Percentiles rank a stretch among this genome's conserved stretches.
These are phyloP conservation scores for Heliosperma pusillum DNA, from an alignment of 148 eudicot genomes.

Conservation along the genomic window DNA sequence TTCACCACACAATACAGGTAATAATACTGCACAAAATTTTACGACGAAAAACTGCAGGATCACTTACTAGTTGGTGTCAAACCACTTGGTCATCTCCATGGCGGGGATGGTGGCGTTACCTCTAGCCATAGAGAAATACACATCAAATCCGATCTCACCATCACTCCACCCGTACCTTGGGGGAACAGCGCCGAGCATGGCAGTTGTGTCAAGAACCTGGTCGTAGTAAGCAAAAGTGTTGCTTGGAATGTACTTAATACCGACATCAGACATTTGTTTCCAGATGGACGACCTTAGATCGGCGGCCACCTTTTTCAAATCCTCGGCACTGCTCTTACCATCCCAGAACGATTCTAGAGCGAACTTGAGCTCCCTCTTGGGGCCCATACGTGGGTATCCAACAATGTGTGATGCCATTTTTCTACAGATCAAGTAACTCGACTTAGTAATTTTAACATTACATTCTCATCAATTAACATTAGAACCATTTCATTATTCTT, in stretches of 20 bases:
- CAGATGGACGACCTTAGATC: conserved; percentile 77
- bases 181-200: conserved; percentile 86
- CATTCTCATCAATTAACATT: background rate
- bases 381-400: conserved; percentile 94
- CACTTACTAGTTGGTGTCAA: conserved; percentile 96
- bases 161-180: conserved; percentile 65
- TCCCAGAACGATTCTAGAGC: conserved; percentile 93
- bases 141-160: conserved; percentile 77
- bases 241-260: conserved; percentile 84
- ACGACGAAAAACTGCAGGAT: background rate
- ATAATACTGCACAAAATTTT: background rate
- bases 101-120: conserved; percentile 90
- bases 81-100: conserved; percentile 98
- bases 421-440: conserved; percentile 27
- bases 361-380: conserved; percentile 90
- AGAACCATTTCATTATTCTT: background rate
- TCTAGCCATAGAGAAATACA: conserved; percentile 88
- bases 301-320: conserved; percentile 68
- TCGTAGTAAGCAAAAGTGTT: conserved; percentile 82
- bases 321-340: conserved; percentile 72
- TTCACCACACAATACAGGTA: background rate
- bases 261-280: conserved; percentile 80
- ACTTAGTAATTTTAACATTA: too few relatives aligned
- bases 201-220: conserved; percentile 79
- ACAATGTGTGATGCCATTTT: conserved; percentile 91